These are phyloP conservation scores for Tetrahymena borealis DNA, from an alignment of 73 alveolate genomes.

Conservation along the genomic window DNA sequence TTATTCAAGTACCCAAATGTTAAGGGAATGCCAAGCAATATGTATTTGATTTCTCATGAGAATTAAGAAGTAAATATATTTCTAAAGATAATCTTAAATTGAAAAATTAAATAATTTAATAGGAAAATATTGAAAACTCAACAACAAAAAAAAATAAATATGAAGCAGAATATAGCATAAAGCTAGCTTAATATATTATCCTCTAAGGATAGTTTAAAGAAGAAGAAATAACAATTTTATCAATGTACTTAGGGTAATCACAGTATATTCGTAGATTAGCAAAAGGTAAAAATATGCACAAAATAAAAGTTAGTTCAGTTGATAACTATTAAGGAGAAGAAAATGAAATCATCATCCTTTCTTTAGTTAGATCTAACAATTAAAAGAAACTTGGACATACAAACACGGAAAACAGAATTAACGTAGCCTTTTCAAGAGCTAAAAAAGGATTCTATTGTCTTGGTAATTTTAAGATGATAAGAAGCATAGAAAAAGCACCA, in stretches of 20 bases:
- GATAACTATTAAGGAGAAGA: conserved; percentile 93
- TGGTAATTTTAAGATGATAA: conserved; percentile 77
- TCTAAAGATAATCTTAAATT: no score
- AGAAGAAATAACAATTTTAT: conserved; percentile 59
- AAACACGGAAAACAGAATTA: conserved; percentile 69
- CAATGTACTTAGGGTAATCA: conserved; percentile 72
- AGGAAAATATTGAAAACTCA: not conserved
- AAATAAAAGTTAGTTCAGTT: conserved; percentile 64
- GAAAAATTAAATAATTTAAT: not conserved
- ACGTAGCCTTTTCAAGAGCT: conserved; percentile 90
- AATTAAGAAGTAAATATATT: conserved; percentile 47
- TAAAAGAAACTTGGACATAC: conserved; percentile 58
- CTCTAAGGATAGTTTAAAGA: conserved; percentile 46
- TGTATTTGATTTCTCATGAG: conserved; percentile 66
- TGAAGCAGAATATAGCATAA: conserved; percentile 66
- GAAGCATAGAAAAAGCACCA: not conserved
- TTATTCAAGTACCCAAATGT: conserved; percentile 40
- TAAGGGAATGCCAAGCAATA: conserved; percentile 51
- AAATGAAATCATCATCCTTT: conserved; percentile 73
- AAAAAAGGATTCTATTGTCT: conserved; percentile 71
- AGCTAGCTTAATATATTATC: conserved; percentile 58
- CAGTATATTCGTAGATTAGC: conserved; percentile 35
- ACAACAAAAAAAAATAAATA: conserved; percentile 56
- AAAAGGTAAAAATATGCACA: not conserved
- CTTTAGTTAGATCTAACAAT: conserved; percentile 72